These are phyloP conservation scores for Biancaea sappan DNA, from an alignment of 306 rosid genomes.

Conservation along the genomic window DNA sequence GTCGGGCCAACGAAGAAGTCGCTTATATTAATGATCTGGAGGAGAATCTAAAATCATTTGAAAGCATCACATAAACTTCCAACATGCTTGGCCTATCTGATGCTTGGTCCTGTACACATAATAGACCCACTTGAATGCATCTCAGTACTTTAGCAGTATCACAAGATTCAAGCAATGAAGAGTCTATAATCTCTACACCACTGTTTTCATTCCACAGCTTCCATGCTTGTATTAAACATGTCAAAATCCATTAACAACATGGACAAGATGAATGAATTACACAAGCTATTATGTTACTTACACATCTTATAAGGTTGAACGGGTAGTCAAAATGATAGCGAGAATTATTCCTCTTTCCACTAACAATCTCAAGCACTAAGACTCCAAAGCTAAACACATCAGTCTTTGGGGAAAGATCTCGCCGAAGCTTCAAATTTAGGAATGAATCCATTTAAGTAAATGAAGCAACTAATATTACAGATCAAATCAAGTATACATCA, in stretches of 20 bases:
- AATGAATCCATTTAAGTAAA: too few relatives aligned
- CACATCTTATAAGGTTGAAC: constrained; percentile 22
- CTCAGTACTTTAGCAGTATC: not conserved
- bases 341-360: constrained; percentile 15
- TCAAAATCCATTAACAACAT: too few relatives aligned
- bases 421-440: too few relatives aligned
- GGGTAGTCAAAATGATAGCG: not conserved
- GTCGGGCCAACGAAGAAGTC: too few relatives aligned
- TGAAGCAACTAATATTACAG: too few relatives aligned
- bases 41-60: too few relatives aligned
- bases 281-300: not conserved
- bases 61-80: constrained; percentile 11
- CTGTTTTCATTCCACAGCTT: constrained; percentile 11
- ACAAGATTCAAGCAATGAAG: not conserved
- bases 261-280: not conserved
- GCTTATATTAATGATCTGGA: too few relatives aligned
- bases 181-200: constrained; percentile 8
- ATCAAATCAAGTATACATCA: too few relatives aligned
- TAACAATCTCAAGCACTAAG: constrained; percentile 28
- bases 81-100: constrained; percentile 26
- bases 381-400: constrained; percentile 44
- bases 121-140: constrained; percentile 20
- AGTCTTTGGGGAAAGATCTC: too few relatives aligned
- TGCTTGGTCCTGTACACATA: constrained; percentile 25
- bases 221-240: constrained; percentile 7